Evolutionary conservation across 2,329 filamentous ascomycete species (phyloP).

Genomic region (Cladosporium sp.): DNA sequence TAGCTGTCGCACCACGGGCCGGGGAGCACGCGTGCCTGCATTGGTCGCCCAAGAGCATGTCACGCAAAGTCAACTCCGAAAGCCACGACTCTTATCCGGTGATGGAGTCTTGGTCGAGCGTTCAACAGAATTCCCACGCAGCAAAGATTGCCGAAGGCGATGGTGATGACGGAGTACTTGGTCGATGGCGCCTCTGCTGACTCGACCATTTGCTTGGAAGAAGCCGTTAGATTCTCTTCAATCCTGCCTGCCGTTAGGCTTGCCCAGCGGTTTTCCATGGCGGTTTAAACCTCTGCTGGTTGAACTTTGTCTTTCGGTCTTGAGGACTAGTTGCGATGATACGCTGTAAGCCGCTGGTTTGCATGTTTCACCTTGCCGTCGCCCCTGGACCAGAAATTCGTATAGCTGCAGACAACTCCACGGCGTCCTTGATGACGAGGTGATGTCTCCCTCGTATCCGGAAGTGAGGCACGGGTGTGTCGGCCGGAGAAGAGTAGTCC

Average conservation of each 20-base stretch:
- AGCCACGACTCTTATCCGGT: slow-evolving; percentile 10
- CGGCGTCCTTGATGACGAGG: neutral
- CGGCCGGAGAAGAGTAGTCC: too few species aligned
- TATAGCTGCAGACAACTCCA: slow-evolving; percentile 10
- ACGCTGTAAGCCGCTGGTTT: neutral
- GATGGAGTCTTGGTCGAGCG: neutral
- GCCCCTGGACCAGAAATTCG: slow-evolving; percentile 1
- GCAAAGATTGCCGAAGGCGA: slow-evolving; percentile 10
- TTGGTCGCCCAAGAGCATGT: neutral
- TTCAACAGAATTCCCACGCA: slow-evolving; percentile 7
- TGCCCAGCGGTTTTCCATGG: slow-evolving; percentile 1
- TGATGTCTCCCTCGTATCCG: too few species aligned
- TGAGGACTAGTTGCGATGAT: neutral
- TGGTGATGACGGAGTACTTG: too few species aligned
- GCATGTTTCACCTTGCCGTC: slow-evolving; percentile 8
- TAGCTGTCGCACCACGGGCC: slow-evolving; percentile 11
- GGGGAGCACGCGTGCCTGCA: slow-evolving; percentile 11
- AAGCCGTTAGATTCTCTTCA: neutral
- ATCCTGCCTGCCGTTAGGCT: too few species aligned
- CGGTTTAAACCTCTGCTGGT: neutral
- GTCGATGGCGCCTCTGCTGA: too few species aligned
- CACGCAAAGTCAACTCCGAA: slow-evolving; percentile 1
- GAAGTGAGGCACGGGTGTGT: too few species aligned
- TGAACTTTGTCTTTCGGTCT: neutral
- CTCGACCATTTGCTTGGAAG: too few species aligned